Evolutionary conservation across 306 rosid genomes (phyloP).

Genomic region (Quercus robur): DNA sequence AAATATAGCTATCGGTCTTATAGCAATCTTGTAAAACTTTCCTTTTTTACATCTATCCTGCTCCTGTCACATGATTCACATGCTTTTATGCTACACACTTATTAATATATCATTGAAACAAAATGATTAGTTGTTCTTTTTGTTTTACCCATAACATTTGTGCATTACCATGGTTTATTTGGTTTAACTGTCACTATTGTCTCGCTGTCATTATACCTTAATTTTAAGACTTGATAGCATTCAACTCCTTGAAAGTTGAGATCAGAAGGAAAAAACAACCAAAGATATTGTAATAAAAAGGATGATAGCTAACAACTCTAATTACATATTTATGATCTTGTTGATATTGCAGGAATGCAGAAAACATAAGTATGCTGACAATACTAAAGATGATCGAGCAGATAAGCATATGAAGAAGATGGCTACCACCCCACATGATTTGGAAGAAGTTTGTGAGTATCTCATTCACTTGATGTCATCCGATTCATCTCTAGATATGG

Average conservation of each 20-base stretch:
- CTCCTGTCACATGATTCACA: too few relatives aligned
- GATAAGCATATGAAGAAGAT: conserved; percentile 38
- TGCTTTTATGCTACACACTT: too few relatives aligned
- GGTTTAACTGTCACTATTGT: background rate
- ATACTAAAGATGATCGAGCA: conserved; percentile 24
- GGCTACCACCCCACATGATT: conserved; percentile 27
- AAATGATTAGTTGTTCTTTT: background rate
- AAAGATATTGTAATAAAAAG: background rate
- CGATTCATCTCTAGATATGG: conserved; percentile 29
- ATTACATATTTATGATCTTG: conserved; percentile 14
- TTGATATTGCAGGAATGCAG: conserved; percentile 60
- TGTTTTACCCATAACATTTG: background rate
- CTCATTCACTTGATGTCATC: conserved; percentile 70
- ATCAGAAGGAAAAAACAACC: background rate
- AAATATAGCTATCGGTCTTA: too few relatives aligned
- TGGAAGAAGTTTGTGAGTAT: conserved; percentile 51
- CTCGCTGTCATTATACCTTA: background rate
- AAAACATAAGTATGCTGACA: conserved; percentile 43
- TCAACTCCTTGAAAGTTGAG: background rate
- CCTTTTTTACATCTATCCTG: too few relatives aligned
- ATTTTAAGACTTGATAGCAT: background rate
- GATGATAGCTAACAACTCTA: background rate
- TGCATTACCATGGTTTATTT: background rate
- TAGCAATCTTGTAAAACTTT: too few relatives aligned
- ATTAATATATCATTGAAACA: background rate